These are phyloP conservation scores for Cryoendolithus antarcticus DNA, from an alignment of 2,329 filamentous ascomycete genomes.

Conservation along the genomic window DNA sequence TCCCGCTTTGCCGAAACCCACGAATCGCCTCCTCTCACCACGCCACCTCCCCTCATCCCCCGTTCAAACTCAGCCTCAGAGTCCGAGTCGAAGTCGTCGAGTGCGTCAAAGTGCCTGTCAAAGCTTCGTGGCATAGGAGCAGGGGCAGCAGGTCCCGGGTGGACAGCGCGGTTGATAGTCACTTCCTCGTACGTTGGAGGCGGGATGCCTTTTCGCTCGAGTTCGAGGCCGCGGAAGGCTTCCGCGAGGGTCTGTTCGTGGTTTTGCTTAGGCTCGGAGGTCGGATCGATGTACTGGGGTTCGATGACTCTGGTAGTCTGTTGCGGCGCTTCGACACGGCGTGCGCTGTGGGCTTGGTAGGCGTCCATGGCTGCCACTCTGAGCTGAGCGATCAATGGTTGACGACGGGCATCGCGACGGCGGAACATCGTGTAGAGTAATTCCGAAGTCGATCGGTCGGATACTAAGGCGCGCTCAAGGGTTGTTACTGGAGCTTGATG, in stretches of 20 bases:
- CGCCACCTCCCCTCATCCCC: background rate
- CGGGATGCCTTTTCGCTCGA: slow-evolving; percentile 1
- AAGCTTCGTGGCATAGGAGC: too few species aligned
- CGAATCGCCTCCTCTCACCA: background rate
- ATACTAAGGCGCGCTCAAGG: too few species aligned
- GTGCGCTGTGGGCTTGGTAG: slow-evolving; percentile 1
- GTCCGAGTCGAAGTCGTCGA: too few species aligned
- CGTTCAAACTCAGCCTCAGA: background rate
- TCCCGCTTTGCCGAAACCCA: background rate
- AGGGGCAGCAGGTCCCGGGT: too few species aligned
- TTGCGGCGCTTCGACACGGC: background rate
- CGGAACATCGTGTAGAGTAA: slow-evolving; percentile 1
- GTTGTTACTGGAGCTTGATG: too few species aligned
- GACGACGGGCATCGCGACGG: background rate
- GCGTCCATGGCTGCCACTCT: background rate
- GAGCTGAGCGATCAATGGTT: slow-evolving; percentile 1
- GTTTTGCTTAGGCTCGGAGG: too few species aligned
- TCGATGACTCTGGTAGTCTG: background rate
- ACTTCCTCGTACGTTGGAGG: slow-evolving; percentile 3
- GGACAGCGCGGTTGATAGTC: background rate
- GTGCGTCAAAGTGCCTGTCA: too few species aligned
- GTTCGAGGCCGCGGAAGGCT: too few species aligned
- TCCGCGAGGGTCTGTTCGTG: too few species aligned
- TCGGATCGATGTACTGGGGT: too few species aligned
- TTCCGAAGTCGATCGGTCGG: too few species aligned